Evolutionary conservation across 2,329 filamentous ascomycete species (phyloP), one percentile per base, ranked within the genome.

Genomic region (Pezicula neosporulosa): DNA sequence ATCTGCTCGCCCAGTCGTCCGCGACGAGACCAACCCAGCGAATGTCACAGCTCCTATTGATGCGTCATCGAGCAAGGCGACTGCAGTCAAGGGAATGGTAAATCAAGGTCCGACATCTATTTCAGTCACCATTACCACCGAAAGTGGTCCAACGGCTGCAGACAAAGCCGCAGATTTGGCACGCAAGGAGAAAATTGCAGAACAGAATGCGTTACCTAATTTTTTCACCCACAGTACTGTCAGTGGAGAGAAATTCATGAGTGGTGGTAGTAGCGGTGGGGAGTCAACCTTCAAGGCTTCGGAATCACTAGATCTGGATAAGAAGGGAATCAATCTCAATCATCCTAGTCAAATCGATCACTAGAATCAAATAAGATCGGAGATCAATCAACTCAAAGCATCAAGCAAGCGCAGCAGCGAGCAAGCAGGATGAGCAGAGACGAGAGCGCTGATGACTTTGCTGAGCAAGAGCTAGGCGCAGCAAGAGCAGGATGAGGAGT

Each of bases 191-290:
- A 81, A 82, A 66, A 75, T 85, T 56, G 81, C 83, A 2, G 74
- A 77, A 58, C 83, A 89, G 63, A 90, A 90, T 63, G 83, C 82
- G 7, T 69, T 90, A 54, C 87, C 87, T 2, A 72, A 77, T 8
- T 90, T 87, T 85, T 87, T 89, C 70, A 81, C 83, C 1, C 80
- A 85, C 51, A 87, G 84, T 56, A 89, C 86, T 2, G 79, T 89
- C 44, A 83, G 77, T 4, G 82, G 82, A 47, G 77, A 83, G 52
- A 78, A 80, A n/a, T 87, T 81, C 66, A 69, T 73, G 38, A 71
- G 67, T 58, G 66, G 70, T 56, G 58, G 63, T 66, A 69, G 73
- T 37, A 71, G 67, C 58, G 66, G 70, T 56, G 58, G 63, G 37
- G 69, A 66, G 48, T 64, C 54, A 10, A 59, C 67, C 19, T 65